These are phyloP conservation scores for Russula emetica DNA, from an alignment of 768 basidiomycete species.

Conservation along the genomic window DNA sequence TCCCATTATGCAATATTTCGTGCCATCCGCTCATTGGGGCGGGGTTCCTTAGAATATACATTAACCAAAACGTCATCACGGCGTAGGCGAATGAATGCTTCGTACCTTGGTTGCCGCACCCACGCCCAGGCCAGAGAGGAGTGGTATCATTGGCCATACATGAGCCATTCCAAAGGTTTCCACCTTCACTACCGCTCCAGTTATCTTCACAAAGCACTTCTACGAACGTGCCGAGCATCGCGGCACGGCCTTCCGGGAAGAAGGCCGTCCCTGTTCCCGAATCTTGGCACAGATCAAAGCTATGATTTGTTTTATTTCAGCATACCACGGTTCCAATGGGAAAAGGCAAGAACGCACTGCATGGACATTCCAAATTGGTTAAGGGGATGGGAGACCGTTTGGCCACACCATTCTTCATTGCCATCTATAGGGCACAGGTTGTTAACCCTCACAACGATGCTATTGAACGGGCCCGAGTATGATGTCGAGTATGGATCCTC, in stretches of 20 bases:
- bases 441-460: constrained; percentile 50
- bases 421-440: constrained; percentile 41
- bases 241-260: constrained; percentile 55
- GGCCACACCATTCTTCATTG: constrained; percentile 54
- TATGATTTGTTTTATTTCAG: constrained; percentile 27
- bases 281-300: constrained; percentile 60
- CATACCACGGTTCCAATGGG: neutral
- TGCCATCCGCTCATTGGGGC: constrained; percentile 3
- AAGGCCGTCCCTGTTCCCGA: constrained; percentile 49
- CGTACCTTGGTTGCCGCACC: constrained; percentile 53
- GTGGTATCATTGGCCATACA: constrained; percentile 49
- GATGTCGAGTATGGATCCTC: constrained; percentile 50
- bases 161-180: constrained; percentile 45
- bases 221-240: constrained; percentile 49
- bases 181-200: constrained; percentile 53
- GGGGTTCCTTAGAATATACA: constrained; percentile 5
- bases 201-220: constrained; percentile 51
- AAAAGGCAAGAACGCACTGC: constrained; percentile 41
- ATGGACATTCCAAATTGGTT: constrained; percentile 36
- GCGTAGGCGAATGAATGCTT: neutral
- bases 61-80: neutral
- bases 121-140: constrained; percentile 47
- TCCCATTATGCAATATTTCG: too few species aligned
- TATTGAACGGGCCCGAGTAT: constrained; percentile 48
- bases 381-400: constrained; percentile 44